Base-by-base conservation (phyloP, 345 rosid genomes). In the Salix exigua region DNA sequence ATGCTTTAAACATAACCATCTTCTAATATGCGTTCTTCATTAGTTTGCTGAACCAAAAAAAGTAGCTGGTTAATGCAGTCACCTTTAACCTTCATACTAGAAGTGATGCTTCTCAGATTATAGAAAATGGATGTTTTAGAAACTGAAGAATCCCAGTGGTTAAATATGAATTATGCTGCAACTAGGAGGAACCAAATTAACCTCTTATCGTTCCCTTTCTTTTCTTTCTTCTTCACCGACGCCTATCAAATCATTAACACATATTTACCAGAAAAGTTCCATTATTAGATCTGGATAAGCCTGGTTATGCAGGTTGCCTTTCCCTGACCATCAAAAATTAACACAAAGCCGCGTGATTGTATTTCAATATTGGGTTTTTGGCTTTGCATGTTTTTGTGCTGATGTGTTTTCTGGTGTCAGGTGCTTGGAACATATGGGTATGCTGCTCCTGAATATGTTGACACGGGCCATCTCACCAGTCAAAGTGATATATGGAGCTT, bases 341-440 rank as follows among this genome's bases (percentile, higher is more conserved):
- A 40, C 18, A 66, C 6, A 38, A 19, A 50, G 73, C 17, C 58
- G 62, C 73, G 1, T 35, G 66, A 55, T 82, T 44, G 28, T 13
- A 50, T 51, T 67, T 46, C 28, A 33, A 31, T 10, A 5, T 16
- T 17, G 4, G 1, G 33, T 33, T 42, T 13, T 19, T 55, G 4
- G 28, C 35, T 5, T 42, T 68, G 65, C 17, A 17, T 70, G 73
- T 55, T 42, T 17, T 31, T 33, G 23, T 68, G 17, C 58, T 67
- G 7, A 17, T 37, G 44, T 44, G 71, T 12, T 64, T 66, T 68
- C 40, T 74, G 51, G 53, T 70, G 37, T 64, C 87, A 96, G 99
- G 91, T 88, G 72, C 89, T 96, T 8, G 99, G 99, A 26, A 96
- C 99, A n/a, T 78, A 85, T 3, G 99, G 99, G 5, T 96, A 96